Conservation (phyloP, 2,329 filamentous ascomycete genomes). For the Ophiostoma fasciatum region DNA sequence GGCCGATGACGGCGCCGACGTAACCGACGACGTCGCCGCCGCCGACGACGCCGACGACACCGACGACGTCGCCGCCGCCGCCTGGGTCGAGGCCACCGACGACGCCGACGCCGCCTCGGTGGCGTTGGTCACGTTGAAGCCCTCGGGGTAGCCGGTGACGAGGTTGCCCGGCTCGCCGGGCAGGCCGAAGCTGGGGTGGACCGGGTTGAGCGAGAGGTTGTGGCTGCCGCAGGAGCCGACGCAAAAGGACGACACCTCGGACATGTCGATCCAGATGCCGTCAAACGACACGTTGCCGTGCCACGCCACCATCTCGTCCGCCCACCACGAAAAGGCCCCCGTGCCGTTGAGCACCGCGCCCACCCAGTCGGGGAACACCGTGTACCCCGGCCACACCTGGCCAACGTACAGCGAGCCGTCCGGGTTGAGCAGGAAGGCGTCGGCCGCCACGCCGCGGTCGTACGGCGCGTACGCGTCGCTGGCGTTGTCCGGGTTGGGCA, state of each 20-base stretch:
- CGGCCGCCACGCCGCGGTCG: slow-evolving; percentile 43
- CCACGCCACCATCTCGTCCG: slow-evolving; percentile 29
- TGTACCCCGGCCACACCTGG: slow-evolving; percentile 60
- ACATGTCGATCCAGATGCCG: slow-evolving; percentile 45
- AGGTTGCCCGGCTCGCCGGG: slow-evolving; percentile 49
- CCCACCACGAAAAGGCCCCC: slow-evolving; percentile 49
- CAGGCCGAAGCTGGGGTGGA: slow-evolving; percentile 49
- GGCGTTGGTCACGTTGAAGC: slow-evolving; percentile 52
- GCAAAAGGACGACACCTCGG: slow-evolving; percentile 31
- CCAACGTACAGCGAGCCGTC: slow-evolving; percentile 44
- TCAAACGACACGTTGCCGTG: slow-evolving; percentile 29
- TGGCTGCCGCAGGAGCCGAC: slow-evolving; percentile 56
- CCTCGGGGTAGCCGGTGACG: slow-evolving; percentile 50
- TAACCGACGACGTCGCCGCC: slow-evolving; percentile 18
- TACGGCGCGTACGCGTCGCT: slow-evolving; percentile 53
- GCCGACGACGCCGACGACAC: not conserved
- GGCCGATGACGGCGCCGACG: slow-evolving; percentile 43
- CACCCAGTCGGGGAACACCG: slow-evolving; percentile 53
- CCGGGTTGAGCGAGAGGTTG: slow-evolving; percentile 51
- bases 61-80: slow-evolving; percentile 17
- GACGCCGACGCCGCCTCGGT: slow-evolving; percentile 50
- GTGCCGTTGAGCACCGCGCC: slow-evolving; percentile 45
- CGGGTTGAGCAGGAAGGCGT: slow-evolving; percentile 37
- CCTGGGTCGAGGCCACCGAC: slow-evolving; percentile 28
- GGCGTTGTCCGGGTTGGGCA: slow-evolving; percentile 53